phyloP scores from a whole-genome alignment of 805 yeast species.

The Kodamaea leandrae region DNA sequence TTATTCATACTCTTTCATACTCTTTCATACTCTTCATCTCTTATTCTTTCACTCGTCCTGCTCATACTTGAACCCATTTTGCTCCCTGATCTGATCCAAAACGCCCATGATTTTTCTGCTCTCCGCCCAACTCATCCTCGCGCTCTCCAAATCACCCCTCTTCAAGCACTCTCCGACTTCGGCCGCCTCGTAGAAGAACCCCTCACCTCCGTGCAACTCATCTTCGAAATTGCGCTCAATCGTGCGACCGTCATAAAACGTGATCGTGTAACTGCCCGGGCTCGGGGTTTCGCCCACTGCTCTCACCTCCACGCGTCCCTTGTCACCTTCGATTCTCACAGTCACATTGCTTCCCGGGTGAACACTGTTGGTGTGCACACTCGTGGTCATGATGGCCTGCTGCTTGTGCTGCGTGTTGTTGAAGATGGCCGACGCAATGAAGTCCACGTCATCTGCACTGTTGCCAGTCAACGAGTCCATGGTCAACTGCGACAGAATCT shows the following conservation, averaged over 20 bases:
- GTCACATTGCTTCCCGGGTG: constrained; percentile 7
- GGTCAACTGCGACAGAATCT: constrained; percentile 27
- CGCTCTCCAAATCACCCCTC: constrained; percentile 37
- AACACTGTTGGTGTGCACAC: constrained; percentile 10
- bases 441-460: constrained; percentile 41
- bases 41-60: constrained; percentile 23
- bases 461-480: constrained; percentile 31
- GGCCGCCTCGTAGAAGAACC: constrained; percentile 57
- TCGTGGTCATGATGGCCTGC: constrained; percentile 34
- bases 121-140: constrained; percentile 43
- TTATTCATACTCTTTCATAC: too few species aligned
- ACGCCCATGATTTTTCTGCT: constrained; percentile 44
- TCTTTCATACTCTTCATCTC: too few species aligned
- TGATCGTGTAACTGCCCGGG: constrained; percentile 13
- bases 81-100: constrained; percentile 47
- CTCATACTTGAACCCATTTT: constrained; percentile 45
- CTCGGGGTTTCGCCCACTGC: constrained; percentile 14
- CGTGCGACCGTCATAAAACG: constrained; percentile 22
- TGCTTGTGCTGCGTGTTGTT: constrained; percentile 41
- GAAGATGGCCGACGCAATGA: constrained; percentile 35
- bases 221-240: constrained; percentile 11
- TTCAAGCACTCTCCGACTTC: constrained; percentile 47
- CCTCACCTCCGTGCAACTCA: constrained; percentile 40
- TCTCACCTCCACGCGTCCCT: constrained; percentile 11
- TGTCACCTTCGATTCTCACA: constrained; percentile 12